Percentiles rank a stretch among this genome's conserved stretches.
These are phyloP conservation scores for Hymenochaete sp. DNA, from an alignment of 1,284 basidiomycete species.

Conservation along the genomic window DNA sequence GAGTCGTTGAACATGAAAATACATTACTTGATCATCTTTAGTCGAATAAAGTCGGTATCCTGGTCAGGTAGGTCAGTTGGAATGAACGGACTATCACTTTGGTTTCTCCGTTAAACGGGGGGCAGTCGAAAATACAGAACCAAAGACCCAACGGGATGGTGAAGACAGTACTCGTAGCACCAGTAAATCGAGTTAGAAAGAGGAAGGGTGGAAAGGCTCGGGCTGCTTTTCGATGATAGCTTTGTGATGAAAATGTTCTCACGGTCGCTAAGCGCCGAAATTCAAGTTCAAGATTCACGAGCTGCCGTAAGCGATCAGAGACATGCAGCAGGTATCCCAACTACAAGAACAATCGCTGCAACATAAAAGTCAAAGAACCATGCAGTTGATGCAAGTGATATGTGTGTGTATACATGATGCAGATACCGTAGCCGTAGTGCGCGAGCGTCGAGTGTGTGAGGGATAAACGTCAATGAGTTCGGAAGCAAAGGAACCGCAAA, in stretches of 20 bases:
- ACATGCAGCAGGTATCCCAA: background rate
- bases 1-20: background rate
- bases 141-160: too few species aligned
- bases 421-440: background rate
- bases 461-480: too few species aligned
- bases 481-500: background rate
- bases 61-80: background rate
- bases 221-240: too few species aligned
- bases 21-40: background rate
- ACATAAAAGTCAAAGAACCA: conserved; percentile 16
- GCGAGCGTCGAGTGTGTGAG: too few species aligned
- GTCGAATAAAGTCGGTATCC: background rate
- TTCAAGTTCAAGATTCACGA: background rate
- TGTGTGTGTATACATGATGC: conserved; percentile 17
- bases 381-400: conserved; percentile 40
- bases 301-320: background rate
- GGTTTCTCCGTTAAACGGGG: too few species aligned
- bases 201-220: too few species aligned
- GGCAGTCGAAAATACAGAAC: too few species aligned
- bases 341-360: background rate
- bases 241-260: too few species aligned
- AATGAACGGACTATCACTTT: too few species aligned
- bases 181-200: too few species aligned
- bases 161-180: too few species aligned
- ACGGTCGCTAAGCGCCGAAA: too few species aligned